phyloP scores from a whole-genome alignment of 306 rosid genomes.

The Citrullus colocynthis region DNA sequence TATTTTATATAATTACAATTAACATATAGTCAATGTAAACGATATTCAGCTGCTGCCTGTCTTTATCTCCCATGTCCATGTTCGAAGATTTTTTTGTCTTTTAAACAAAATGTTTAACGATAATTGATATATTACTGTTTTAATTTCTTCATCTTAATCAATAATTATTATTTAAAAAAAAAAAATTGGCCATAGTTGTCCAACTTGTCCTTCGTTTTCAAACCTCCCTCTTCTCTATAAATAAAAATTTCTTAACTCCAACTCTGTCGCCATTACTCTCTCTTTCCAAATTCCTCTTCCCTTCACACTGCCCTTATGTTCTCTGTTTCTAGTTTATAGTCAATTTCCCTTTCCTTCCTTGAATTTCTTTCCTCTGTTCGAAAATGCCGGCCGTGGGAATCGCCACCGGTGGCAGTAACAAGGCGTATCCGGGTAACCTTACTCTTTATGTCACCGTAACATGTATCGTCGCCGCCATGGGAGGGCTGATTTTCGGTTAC shows the following conservation, averaged over 20 bases:
- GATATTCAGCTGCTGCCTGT: not conserved
- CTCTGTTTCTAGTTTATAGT: not conserved
- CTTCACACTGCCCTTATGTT: not conserved
- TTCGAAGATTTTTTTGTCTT: not conserved
- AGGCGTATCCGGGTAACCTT: constrained; percentile 45
- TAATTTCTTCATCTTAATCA: not conserved
- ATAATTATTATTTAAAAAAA: not conserved
- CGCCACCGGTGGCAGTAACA: constrained; percentile 7
- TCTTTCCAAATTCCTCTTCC: not conserved
- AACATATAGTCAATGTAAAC: not conserved
- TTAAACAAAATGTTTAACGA: not conserved
- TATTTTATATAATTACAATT: not conserved
- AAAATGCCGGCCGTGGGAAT: constrained; percentile 45
- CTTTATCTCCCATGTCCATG: not conserved
- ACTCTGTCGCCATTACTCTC: not conserved
- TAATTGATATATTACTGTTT: not conserved
- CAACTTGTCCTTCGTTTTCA: not conserved
- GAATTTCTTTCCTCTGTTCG: not conserved
- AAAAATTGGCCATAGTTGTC: not conserved
- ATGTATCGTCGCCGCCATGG: constrained; percentile 64
- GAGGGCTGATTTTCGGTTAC: constrained; percentile 65
- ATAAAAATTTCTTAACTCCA: not conserved
- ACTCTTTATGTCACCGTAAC: constrained; percentile 43
- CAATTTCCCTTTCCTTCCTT: not conserved
- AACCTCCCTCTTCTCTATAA: not conserved